Percentiles rank a stretch among this genome's conserved stretches.
Evolutionary conservation across 495 filamentous ascomycete genomes (phyloP).

Genomic region (Corynascus novoguineensis): DNA sequence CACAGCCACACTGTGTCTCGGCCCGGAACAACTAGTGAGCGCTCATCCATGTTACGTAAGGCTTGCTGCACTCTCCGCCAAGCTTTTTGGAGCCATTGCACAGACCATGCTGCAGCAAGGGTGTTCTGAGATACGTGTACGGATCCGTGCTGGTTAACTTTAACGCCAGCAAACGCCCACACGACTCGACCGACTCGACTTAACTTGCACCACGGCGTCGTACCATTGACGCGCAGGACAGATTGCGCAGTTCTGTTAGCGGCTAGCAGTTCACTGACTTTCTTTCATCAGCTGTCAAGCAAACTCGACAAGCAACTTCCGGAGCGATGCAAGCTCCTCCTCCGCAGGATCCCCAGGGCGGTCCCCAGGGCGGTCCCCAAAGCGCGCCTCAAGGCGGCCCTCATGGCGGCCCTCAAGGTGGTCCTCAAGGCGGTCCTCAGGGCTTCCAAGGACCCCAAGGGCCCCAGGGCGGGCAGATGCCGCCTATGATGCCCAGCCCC

Average conservation of each 20-base stretch:
- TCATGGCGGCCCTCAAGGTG: not conserved
- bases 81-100: not conserved
- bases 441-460: not conserved
- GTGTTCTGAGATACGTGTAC: constrained; percentile 24
- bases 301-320: too few relatives aligned
- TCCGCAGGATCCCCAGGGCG: constrained; percentile 2
- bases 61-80: not conserved
- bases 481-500: constrained; percentile 61
- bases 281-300: too few relatives aligned
- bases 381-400: constrained; percentile 11
- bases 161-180: not conserved
- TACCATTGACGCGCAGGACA: not conserved
- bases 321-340: constrained; percentile 14
- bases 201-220: not conserved
- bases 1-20: constrained; percentile 13
- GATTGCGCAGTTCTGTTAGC: not conserved
- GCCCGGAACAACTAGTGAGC: not conserved
- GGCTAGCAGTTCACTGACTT: too few relatives aligned
- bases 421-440: not conserved
- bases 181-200: not conserved
- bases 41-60: not conserved
- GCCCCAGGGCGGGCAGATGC: constrained; percentile 27
- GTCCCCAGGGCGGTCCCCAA: too few relatives aligned
- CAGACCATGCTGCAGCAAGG: constrained; percentile 15
- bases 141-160: constrained; percentile 20